Conservation (phyloP, 139 green algal species). For the Chlorella sp. region DNA sequence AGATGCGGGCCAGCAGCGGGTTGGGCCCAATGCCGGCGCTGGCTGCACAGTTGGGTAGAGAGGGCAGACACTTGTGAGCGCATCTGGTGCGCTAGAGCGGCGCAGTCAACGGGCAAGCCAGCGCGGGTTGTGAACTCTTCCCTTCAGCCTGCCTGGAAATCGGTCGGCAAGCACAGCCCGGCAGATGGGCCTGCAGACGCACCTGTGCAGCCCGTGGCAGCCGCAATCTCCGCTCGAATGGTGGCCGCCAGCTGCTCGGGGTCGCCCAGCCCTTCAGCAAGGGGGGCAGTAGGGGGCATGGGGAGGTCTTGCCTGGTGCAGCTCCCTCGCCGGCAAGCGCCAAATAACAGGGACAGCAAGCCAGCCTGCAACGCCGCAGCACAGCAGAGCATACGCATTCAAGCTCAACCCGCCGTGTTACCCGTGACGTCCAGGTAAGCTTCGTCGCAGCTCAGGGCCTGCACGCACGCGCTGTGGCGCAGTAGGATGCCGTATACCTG, state of each 20-base stretch:
- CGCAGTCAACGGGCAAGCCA: not conserved
- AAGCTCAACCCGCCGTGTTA: not conserved
- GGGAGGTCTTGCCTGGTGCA: too few relatives aligned
- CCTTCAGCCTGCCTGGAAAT: not conserved
- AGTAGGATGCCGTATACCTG: conserved; percentile 91
- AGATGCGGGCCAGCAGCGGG: conserved; percentile 76
- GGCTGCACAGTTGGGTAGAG: not conserved
- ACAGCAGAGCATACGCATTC: not conserved
- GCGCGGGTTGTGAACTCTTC: not conserved
- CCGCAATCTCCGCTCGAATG: conserved; percentile 66
- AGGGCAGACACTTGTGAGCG: not conserved
- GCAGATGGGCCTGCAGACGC: not conserved
- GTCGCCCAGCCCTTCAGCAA: conserved; percentile 64
- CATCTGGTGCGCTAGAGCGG: not conserved
- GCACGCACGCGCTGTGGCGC: conserved; percentile 67
- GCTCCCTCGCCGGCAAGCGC: too few relatives aligned
- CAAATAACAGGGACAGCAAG: too few relatives aligned
- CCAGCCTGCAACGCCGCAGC: too few relatives aligned
- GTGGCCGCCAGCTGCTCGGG: conserved; percentile 51
- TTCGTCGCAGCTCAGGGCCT: conserved; percentile 95
- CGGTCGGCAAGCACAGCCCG: too few relatives aligned
- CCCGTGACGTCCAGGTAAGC: conserved; percentile 92
- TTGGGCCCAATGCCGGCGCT: conserved; percentile 72
- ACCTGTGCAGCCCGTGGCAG: conserved; percentile 68
- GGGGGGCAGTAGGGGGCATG: too few relatives aligned